phyloP scores from a whole-genome alignment of 352 stramenopile species.

The Phytophthora niederhauseri region DNA sequence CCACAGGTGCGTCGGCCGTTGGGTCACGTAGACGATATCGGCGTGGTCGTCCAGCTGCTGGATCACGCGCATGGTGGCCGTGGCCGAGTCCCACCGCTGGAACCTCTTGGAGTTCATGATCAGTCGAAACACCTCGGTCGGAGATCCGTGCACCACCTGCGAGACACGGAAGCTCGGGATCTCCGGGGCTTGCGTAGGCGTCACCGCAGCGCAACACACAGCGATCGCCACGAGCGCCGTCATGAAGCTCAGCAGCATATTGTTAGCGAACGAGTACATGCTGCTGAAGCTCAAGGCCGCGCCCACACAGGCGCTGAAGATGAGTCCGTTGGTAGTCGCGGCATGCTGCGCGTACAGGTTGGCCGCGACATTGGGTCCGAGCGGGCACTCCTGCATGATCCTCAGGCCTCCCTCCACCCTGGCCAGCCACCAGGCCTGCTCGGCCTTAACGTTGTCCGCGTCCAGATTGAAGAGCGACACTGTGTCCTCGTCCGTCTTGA shows the following conservation, averaged over 20 bases:
- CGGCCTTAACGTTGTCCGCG: conserved; percentile 78
- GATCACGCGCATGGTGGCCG: conserved; percentile 82
- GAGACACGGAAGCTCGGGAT: conserved; percentile 87
- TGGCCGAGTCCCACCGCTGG: conserved; percentile 83
- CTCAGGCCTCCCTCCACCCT: conserved; percentile 80
- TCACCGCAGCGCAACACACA: conserved; percentile 76
- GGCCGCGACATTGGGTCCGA: conserved; percentile 79
- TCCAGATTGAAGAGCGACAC: conserved; percentile 90
- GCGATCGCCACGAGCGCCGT: conserved; percentile 67
- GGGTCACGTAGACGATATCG: conserved; percentile 90
- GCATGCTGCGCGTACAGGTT: conserved; percentile 85
- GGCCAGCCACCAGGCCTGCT: conserved; percentile 88
- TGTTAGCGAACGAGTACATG: conserved; percentile 86
- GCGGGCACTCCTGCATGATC: conserved; percentile 88
- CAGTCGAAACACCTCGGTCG: conserved; percentile 81
- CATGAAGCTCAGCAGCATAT: conserved; percentile 82
- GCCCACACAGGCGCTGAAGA: conserved; percentile 67
- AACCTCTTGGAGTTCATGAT: conserved; percentile 88
- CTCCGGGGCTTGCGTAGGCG: conserved; percentile 70
- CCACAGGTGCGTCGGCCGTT: conserved; percentile 86
- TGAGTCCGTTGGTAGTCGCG: conserved; percentile 72
- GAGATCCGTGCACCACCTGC: conserved; percentile 84
- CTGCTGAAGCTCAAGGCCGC: conserved; percentile 84
- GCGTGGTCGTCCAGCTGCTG: conserved; percentile 89
- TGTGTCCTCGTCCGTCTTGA: conserved; percentile 85